A percentile compares a stretch with the other conserved stretches of the same genome.
phyloP scores from a whole-genome alignment of 2,329 filamentous ascomycete genomes.

The Domatiomyces catenatus region DNA sequence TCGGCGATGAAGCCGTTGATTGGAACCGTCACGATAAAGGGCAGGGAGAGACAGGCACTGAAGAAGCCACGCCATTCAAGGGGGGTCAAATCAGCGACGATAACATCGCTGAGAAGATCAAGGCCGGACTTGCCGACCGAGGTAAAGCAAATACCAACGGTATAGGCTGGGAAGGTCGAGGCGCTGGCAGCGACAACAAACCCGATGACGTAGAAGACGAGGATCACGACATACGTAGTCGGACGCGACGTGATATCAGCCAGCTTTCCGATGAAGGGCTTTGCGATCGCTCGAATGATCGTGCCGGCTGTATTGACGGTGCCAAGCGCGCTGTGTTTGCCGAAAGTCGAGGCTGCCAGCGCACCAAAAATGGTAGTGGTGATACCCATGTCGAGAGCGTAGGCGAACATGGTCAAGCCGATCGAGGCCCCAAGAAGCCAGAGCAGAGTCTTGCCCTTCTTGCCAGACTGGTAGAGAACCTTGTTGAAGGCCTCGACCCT shows the following conservation, averaged over 20 bases:
- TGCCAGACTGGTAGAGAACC: constrained; percentile 17
- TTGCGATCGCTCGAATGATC: constrained; percentile 17
- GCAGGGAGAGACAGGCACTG: no score
- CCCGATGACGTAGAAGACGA: constrained; percentile 17
- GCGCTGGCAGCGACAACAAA: constrained; percentile 12
- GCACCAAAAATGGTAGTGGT: constrained; percentile 14
- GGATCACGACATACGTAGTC: constrained; percentile 8
- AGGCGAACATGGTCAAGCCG: constrained; percentile 20
- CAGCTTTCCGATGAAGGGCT: constrained; percentile 17
- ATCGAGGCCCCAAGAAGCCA: constrained; percentile 16
- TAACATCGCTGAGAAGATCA: constrained; percentile 3
- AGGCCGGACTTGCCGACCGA: constrained; percentile 20
- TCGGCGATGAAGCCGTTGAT: no score
- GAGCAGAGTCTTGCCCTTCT: constrained; percentile 13
- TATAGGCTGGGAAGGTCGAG: constrained; percentile 15
- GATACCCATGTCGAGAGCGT: constrained; percentile 16
- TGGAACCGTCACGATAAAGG: no score
- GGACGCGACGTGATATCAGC: constrained; percentile 18
- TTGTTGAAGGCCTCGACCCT: constrained; percentile 19
- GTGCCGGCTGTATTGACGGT: constrained; percentile 11
- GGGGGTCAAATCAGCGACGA: no score
- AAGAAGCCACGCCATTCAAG: no score
- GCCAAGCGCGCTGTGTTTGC: constrained; percentile 11
- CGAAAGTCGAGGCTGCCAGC: constrained; percentile 15
- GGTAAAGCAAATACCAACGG: constrained; percentile 18